A percentile compares a stretch with the other conserved stretches of the same genome.
These are phyloP conservation scores for Solanum chmielewskii DNA, from an alignment of 257 asterid species.

Conservation along the genomic window DNA sequence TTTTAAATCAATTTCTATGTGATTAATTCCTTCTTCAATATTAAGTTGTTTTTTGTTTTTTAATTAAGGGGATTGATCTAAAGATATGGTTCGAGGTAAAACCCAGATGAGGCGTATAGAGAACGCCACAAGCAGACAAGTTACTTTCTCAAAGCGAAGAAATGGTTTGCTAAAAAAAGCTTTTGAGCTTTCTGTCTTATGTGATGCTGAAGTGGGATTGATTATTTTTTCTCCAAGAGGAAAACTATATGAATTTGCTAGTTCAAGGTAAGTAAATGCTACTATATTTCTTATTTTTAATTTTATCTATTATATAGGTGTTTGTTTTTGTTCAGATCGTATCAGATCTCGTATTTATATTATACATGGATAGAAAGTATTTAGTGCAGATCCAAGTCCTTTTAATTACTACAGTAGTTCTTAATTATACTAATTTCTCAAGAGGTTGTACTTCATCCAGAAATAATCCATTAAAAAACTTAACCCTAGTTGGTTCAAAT, in stretches of 20 bases:
- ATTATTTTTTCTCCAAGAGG: constrained; percentile 76
- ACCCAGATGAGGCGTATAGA: constrained; percentile 94
- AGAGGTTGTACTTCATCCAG: too few species aligned
- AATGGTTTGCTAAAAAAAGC: constrained; percentile 79
- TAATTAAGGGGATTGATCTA: background rate
- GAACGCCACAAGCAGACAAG: constrained; percentile 84
- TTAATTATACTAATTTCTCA: too few species aligned
- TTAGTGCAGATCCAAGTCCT: background rate
- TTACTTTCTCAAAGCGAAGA: constrained; percentile 84
- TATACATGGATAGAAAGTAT: background rate
- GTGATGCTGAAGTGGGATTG: constrained; percentile 81
- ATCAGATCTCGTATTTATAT: background rate
- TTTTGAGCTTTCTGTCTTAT: constrained; percentile 73
- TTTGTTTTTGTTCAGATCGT: background rate
- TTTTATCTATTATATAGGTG: too few species aligned
- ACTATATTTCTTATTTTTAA: too few species aligned
- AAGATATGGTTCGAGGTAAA: constrained; percentile 74
- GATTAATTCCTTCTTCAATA: background rate
- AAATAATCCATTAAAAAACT: too few species aligned
- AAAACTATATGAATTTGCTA: constrained; percentile 67
- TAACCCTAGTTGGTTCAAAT: background rate
- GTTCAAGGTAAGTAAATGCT: constrained; percentile 37
- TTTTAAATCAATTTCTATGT: background rate
- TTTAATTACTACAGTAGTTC: background rate
- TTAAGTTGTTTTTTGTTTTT: background rate